Conservation (phyloP, 176 grass and related monocot species). For the bread wheat (Triticum aestivum) region IWGSC_CS_RefSeq_v2.1 NC_057795.1:348529329-348529828, state of each 20-base stretch:
- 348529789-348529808: too few relatives aligned
- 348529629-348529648: background rate
- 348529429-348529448: constrained; percentile 85
- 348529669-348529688: background rate
- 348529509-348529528: constrained; percentile 26
- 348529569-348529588: background rate
- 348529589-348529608: background rate
- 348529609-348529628: background rate
- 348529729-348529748: too few relatives aligned
- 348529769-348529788: too few relatives aligned
- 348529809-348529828: too few relatives aligned
- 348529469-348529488: constrained; percentile 53
- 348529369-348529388: constrained; percentile 66
- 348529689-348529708: background rate
- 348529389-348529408: constrained; percentile 62
- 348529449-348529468: constrained; percentile 82
- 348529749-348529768: too few relatives aligned
- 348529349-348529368: constrained; percentile 52
- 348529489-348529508: constrained; percentile 62
- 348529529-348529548: background rate
- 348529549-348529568: constrained; percentile 34
- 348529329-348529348: constrained; percentile 51
- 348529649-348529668: background rate
- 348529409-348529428: constrained; percentile 72
- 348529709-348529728: background rate